Conservation (phyloP, 1,139 yeast species). For the Pichia sp. region DNA sequence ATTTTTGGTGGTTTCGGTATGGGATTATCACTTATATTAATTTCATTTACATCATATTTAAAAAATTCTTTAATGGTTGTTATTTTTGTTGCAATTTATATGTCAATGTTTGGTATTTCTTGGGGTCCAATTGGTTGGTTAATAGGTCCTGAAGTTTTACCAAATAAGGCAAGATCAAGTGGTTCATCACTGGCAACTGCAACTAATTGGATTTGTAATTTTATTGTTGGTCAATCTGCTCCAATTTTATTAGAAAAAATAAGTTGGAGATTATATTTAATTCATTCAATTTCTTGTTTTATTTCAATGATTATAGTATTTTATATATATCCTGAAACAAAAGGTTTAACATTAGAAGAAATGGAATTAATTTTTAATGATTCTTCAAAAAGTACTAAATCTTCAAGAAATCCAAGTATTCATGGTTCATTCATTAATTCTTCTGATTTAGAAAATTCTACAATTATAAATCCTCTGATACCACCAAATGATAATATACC, state of each 20-base stretch:
- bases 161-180: conserved; percentile 80
- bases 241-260: conserved; percentile 76
- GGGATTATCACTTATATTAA: conserved; percentile 62
- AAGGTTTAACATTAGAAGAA: conserved; percentile 81
- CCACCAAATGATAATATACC: conserved; percentile 16
- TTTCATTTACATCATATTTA: conserved; percentile 25
- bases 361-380: conserved; percentile 79
- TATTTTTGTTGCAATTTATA: conserved; percentile 65
- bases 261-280: conserved; percentile 72
- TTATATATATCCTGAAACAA: conserved; percentile 78
- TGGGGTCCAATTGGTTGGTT: conserved; percentile 98
- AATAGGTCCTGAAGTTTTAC: conserved; percentile 73
- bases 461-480: conserved; percentile 1
- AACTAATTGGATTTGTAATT: conserved; percentile 91
- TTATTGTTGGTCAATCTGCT: conserved; percentile 85
- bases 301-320: conserved; percentile 65
- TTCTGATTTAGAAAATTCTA: conserved; percentile 1
- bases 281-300: conserved; percentile 74
- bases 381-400: conserved; percentile 1
- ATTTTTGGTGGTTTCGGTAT: conserved; percentile 72
- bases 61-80: conserved; percentile 50
- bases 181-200: conserved; percentile 92
- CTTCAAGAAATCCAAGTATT: conserved; percentile 16
- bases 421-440: background rate
- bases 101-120: conserved; percentile 79